Conservation (phyloP, 192 early-diverging fungal species). For the Backusella circina region DNA sequence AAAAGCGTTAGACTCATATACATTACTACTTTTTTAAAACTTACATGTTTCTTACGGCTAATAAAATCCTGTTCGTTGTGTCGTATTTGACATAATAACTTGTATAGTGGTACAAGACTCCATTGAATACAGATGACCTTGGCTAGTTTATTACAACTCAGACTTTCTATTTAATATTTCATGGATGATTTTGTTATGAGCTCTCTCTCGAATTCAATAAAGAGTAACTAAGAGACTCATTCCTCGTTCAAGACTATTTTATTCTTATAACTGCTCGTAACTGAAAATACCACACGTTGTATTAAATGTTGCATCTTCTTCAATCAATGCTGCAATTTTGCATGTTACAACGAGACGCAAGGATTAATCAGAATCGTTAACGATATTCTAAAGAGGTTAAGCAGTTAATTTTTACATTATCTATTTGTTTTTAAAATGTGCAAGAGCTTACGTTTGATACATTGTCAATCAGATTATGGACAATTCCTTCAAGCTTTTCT, state of each 20-base stretch:
- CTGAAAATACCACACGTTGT: no score
- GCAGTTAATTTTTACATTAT: conserved; percentile 6
- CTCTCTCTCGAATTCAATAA: no score
- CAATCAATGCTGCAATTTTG: conserved; percentile 12
- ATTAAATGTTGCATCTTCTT: conserved; percentile 12
- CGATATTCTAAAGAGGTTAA: conserved; percentile 5
- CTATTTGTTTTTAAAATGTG: background rate
- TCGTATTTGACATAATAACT: no score
- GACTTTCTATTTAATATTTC: no score
- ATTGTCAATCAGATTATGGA: background rate
- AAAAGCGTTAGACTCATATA: conserved; percentile 8
- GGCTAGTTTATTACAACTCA: no score
- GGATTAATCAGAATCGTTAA: background rate
- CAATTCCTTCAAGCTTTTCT: conserved; percentile 12
- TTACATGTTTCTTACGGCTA: conserved; percentile 18
- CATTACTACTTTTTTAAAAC: conserved; percentile 14
- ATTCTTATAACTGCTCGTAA: no score
- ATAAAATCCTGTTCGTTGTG: conserved; percentile 16
- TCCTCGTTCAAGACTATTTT: no score
- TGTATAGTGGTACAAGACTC: no score
- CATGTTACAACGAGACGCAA: conserved; percentile 3
- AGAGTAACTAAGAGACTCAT: no score
- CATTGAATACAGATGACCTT: no score
- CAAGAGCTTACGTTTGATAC: conserved; percentile 11
- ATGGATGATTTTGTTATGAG: no score